Base-by-base conservation (phyloP, 441 rosid genomes). In the Biscutella laevigata region DNA sequence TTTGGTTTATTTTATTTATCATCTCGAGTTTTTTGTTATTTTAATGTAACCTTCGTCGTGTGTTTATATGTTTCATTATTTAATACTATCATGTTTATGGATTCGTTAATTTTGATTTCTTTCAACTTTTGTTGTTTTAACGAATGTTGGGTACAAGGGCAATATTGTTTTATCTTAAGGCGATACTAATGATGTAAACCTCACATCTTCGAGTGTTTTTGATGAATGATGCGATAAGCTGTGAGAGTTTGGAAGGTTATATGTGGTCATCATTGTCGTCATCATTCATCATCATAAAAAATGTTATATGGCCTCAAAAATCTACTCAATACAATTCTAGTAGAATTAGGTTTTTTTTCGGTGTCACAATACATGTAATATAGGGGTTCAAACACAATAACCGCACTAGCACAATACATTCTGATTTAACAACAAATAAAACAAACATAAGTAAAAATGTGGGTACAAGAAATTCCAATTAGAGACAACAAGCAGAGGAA, bases 161-260 rank as follows among this genome's bases (percentile, higher is more conserved):
- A n/a, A n/a, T n/a, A n/a, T n/a, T n/a, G n/a, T n/a, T n/a, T n/a
- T n/a, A n/a, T n/a, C n/a, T n/a, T n/a, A n/a, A n/a, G n/a, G n/a
- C n/a, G n/a, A n/a, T n/a, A n/a, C n/a, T 37, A 32, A 30, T 25
- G 20, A 38, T 37, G 39, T 46, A 8, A 61, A 26, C 33, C 28
- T 62, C 59, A 42, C 29, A 41, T 35, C 48, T 44, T 30, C 21
- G 11, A 36, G 20, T 12, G 57, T n/a, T 13, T 54, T 12, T 17
- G 43, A 40, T 28, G 25, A n/a, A 41, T 64, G 53, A 37, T 35
- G 4, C 44, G 3, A 35, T 48, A 52, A 64, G 58, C 69, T 34
- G 46, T 57, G 57, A 33, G 41, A 49, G 0, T 47, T 24, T 55
- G 51, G 57, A 63, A 22, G 57, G 24, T 44, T n/a, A n/a, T n/a